phyloP scores from a whole-genome alignment of 108 stramenopile species.

The Cylindrotheca closterium region DNA sequence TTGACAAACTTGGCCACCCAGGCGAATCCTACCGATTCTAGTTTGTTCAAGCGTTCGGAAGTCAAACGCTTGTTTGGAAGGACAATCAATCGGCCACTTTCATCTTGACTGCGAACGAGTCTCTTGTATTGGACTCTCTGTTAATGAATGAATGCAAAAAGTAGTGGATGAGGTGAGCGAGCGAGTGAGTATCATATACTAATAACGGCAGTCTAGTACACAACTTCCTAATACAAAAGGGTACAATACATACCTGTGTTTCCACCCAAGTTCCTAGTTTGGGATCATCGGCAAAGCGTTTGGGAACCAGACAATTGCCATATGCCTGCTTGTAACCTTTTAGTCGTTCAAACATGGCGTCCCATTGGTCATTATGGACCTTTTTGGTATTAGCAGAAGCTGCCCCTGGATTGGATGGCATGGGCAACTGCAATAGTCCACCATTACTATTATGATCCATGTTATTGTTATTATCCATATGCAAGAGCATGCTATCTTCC shows the following conservation, averaged over 20 bases:
- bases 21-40: constrained; percentile 51
- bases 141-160: not conserved
- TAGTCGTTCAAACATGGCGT: constrained; percentile 34
- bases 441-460: too few species aligned
- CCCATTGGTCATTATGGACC: constrained; percentile 40
- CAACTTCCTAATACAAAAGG: not conserved
- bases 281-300: constrained; percentile 31
- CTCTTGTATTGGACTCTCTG: constrained; percentile 46
- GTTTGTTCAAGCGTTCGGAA: constrained; percentile 49
- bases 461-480: too few species aligned
- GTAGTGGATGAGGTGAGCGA: not conserved
- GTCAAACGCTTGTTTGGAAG: constrained; percentile 48
- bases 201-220: not conserved
- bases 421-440: too few species aligned
- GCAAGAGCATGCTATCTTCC: too few species aligned
- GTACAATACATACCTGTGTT: constrained; percentile 12
- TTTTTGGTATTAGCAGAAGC: constrained; percentile 16
- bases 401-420: not conserved
- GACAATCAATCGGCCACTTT: constrained; percentile 20
- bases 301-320: constrained; percentile 48
- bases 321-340: constrained; percentile 28
- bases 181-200: not conserved
- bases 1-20: constrained; percentile 47
- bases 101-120: constrained; percentile 22
- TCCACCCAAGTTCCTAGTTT: constrained; percentile 45